Evolutionary conservation across 179 eudicot genomes (phyloP).

Genomic region (Beta macrorhiza): DNA sequence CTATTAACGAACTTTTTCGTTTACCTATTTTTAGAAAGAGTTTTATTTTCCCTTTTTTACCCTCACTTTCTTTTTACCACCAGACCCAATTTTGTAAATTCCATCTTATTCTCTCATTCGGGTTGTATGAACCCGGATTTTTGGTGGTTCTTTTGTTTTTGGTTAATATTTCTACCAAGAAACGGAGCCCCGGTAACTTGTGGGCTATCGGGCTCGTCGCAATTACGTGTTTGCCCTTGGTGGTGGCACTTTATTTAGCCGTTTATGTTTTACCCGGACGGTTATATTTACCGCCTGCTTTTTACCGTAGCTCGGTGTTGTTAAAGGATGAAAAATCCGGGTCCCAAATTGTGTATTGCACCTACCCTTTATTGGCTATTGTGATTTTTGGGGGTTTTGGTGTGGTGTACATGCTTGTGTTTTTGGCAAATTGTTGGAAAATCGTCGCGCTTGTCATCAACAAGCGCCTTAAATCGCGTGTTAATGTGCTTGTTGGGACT

Average conservation of each 20-base stretch:
- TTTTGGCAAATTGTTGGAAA: constrained; percentile 47
- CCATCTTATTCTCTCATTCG: constrained; percentile 59
- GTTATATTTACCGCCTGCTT: constrained; percentile 25
- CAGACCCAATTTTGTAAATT: constrained; percentile 50
- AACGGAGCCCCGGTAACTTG: constrained; percentile 29
- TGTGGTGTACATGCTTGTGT: constrained; percentile 33
- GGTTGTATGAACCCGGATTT: constrained; percentile 67
- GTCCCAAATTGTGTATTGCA: constrained; percentile 36
- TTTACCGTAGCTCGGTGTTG: constrained; percentile 32
- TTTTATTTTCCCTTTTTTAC: constrained; percentile 33
- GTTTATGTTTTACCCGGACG: constrained; percentile 32
- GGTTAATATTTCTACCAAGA: constrained; percentile 47
- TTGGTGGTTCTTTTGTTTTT: constrained; percentile 56
- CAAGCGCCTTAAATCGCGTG: constrained; percentile 43
- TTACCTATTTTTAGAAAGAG: constrained; percentile 40
- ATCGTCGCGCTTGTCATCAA: constrained; percentile 54
- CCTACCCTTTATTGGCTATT: constrained; percentile 50
- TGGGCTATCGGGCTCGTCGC: constrained; percentile 39
- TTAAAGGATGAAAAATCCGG: constrained; percentile 22
- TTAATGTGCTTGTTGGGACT: constrained; percentile 37
- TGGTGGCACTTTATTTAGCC: constrained; percentile 37
- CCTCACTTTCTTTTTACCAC: constrained; percentile 24
- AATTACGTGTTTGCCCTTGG: constrained; percentile 38
- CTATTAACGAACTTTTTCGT: constrained; percentile 48
- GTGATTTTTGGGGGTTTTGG: constrained; percentile 46